Evolutionary conservation across 2,329 filamentous ascomycete species (phyloP).

Genomic region (Calonectria naviculata): DNA sequence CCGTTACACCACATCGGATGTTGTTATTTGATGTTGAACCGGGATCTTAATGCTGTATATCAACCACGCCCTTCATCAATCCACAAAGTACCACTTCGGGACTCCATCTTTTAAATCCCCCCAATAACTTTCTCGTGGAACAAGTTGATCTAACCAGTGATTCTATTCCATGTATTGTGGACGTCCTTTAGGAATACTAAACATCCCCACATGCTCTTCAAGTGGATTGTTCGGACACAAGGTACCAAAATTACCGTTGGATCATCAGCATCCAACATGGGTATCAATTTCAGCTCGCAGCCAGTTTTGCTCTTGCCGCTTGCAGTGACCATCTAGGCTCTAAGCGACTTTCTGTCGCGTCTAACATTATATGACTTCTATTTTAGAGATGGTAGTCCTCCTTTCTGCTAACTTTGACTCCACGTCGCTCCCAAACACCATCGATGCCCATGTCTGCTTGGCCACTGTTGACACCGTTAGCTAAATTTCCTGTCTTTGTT

Average conservation of each 20-base stretch:
- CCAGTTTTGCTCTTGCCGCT: background rate
- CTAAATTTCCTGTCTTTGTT: background rate
- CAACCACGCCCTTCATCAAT: too few relatives aligned
- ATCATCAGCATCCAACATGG: background rate
- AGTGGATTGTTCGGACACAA: too few relatives aligned
- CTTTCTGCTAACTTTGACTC: constrained; percentile 26
- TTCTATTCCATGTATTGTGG: background rate
- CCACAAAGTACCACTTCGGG: too few relatives aligned
- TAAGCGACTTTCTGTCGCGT: background rate
- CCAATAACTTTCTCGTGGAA: too few relatives aligned
- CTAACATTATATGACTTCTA: background rate
- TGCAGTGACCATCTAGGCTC: background rate
- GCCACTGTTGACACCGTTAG: constrained; percentile 21
- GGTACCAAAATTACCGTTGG: background rate
- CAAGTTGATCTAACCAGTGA: too few relatives aligned
- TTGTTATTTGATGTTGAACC: too few relatives aligned
- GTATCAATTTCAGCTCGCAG: background rate
- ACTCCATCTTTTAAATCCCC: too few relatives aligned
- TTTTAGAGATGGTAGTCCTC: constrained; percentile 37
- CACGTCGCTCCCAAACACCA: constrained; percentile 36
- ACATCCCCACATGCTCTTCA: too few relatives aligned
- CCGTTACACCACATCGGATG: too few relatives aligned
- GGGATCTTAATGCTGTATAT: too few relatives aligned
- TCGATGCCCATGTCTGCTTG: constrained; percentile 35
- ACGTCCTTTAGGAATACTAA: too few relatives aligned